These are phyloP conservation scores for Vicia faba DNA, from an alignment of 306 rosid species.

Conservation along the genomic window DNA sequence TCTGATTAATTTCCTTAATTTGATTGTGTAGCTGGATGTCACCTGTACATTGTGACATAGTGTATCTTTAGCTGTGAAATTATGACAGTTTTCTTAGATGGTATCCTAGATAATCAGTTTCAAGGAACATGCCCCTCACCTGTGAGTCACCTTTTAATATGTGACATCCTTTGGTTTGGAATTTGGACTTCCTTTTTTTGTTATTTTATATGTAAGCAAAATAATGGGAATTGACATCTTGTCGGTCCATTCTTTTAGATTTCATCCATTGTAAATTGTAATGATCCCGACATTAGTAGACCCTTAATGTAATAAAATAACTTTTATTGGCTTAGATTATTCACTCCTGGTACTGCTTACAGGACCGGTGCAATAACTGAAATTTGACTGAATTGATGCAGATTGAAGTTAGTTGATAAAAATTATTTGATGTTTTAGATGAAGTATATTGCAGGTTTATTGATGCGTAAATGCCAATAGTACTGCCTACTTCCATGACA, in stretches of 20 bases:
- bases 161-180: slow-evolving; percentile 21
- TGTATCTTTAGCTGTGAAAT: slow-evolving; percentile 39
- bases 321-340: slow-evolving; percentile 22
- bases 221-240: neutral
- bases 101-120: neutral
- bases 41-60: slow-evolving; percentile 37
- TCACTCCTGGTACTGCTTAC: slow-evolving; percentile 3
- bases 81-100: slow-evolving; percentile 13
- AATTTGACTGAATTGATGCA: slow-evolving; percentile 4
- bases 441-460: neutral
- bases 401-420: neutral
- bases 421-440: too few species aligned
- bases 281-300: too few species aligned
- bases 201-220: slow-evolving; percentile 2
- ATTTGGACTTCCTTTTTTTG: neutral
- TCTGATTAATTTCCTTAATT: slow-evolving; percentile 35
- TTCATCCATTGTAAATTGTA: neutral
- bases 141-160: slow-evolving; percentile 14
- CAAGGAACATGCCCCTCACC: slow-evolving; percentile 11
- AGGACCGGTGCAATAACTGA: neutral
- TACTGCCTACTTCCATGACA: too few species aligned
- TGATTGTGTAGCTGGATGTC: slow-evolving; percentile 39
- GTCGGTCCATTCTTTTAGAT: slow-evolving; percentile 4
- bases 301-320: neutral
- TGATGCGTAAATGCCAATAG: too few species aligned